Evolutionary conservation across 2,329 filamentous ascomycete species (phyloP).

Genomic region (Aspergillus puulaauensis): DNA sequence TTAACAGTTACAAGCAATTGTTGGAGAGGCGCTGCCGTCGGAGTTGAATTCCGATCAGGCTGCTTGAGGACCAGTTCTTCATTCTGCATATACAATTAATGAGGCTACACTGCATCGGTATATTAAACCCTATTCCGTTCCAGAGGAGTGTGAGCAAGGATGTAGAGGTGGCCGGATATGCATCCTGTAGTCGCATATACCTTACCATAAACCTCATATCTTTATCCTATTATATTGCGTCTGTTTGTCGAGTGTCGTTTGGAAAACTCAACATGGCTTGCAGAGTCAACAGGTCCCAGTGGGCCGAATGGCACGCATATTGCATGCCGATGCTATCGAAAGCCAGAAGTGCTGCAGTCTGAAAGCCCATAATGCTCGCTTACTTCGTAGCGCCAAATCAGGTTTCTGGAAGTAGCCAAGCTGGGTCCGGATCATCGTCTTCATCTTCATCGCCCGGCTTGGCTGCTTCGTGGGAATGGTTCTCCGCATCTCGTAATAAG

Average conservation of each 20-base stretch:
- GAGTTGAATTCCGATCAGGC: not conserved
- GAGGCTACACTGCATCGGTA: not conserved
- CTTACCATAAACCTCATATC: no score
- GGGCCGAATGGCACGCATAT: no score
- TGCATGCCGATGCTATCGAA: not conserved
- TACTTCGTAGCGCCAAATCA: not conserved
- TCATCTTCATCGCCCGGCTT: conserved; percentile 35
- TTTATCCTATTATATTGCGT: no score
- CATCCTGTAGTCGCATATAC: no score
- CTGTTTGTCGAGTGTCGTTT: no score
- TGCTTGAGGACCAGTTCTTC: not conserved
- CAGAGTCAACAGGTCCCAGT: not conserved
- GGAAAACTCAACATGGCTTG: no score
- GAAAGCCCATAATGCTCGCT: not conserved
- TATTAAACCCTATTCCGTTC: not conserved
- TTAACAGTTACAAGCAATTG: no score
- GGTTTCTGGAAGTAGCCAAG: conserved; percentile 40
- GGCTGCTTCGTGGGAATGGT: conserved; percentile 19
- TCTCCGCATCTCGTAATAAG: conserved; percentile 30
- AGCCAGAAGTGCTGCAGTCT: not conserved
- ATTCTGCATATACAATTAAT: not conserved
- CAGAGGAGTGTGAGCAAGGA: no score
- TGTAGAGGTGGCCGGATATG: no score
- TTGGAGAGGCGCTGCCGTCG: not conserved
- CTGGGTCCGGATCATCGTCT: conserved; percentile 46